Percentiles rank a stretch among this genome's conserved stretches.
Evolutionary conservation across 257 asterid genomes (phyloP).

Genomic region (Rhazya stricta): DNA sequence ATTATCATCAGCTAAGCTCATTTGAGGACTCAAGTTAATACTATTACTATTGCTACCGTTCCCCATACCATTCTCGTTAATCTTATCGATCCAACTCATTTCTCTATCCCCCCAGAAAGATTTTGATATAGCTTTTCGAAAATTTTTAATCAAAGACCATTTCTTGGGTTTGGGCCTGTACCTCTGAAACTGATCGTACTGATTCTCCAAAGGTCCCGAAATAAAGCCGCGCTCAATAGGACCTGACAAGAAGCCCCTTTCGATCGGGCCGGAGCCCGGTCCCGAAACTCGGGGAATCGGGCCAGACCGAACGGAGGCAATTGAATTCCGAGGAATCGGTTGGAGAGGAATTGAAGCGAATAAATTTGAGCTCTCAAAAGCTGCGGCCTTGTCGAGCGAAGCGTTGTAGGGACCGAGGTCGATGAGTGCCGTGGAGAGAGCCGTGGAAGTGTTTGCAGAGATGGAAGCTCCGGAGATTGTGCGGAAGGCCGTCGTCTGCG

Average conservation of each 20-base stretch:
- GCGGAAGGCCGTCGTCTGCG: constrained; percentile 47
- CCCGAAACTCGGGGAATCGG: constrained; percentile 48
- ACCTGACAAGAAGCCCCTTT: constrained; percentile 88
- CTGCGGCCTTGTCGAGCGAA: constrained; percentile 68
- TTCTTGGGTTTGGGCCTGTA: constrained; percentile 63
- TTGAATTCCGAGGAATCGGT: constrained; percentile 48
- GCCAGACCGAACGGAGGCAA: constrained; percentile 49
- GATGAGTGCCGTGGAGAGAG: constrained; percentile 61
- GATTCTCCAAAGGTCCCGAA: constrained; percentile 90
- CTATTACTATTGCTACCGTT: constrained; percentile 41
- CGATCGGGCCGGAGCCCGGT: constrained; percentile 62
- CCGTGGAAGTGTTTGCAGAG: constrained; percentile 82
- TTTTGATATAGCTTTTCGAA: constrained; percentile 50
- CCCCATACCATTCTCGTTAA: constrained; percentile 27
- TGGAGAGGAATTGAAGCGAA: constrained; percentile 91
- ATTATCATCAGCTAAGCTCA: constrained; percentile 70
- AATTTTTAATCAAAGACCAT: constrained; percentile 44
- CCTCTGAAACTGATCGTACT: constrained; percentile 65
- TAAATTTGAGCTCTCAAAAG: constrained; percentile 81
- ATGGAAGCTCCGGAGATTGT: constrained; percentile 95
- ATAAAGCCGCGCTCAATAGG: constrained; percentile 81
- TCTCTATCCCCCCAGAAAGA: constrained; percentile 56
- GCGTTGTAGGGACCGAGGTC: constrained; percentile 39
- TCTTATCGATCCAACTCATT: constrained; percentile 23
- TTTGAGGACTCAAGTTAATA: constrained; percentile 51